Percentiles rank a stretch among this genome's conserved stretches.
These are phyloP conservation scores for Exophiala spinifera DNA, from an alignment of 2,329 filamentous ascomycete species.

Conservation along the genomic window DNA sequence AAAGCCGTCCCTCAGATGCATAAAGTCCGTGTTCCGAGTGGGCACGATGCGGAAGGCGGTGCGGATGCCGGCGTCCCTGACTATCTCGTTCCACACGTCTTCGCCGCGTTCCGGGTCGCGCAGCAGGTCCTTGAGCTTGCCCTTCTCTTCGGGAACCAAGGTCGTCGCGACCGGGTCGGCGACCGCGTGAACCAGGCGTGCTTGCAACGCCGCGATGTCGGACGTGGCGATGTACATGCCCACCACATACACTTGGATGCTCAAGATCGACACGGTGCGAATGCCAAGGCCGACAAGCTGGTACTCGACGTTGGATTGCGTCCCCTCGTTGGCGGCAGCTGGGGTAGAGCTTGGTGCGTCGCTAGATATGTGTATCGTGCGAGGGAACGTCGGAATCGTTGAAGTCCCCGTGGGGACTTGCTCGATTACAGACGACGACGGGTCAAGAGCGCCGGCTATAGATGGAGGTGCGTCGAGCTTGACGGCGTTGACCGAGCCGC, in stretches of 20 bases:
- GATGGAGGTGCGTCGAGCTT: conserved; percentile 43
- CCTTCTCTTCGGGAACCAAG: conserved; percentile 77
- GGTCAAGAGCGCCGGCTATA: conserved; percentile 34
- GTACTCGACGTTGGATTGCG: conserved; percentile 64
- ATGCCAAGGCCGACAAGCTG: conserved; percentile 84
- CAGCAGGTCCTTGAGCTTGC: conserved; percentile 64
- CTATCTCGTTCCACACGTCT: conserved; percentile 68
- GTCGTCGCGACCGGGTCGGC: conserved; percentile 65
- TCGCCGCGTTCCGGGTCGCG: conserved; percentile 68
- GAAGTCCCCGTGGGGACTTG: conserved; percentile 77
- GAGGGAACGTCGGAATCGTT: conserved; percentile 76
- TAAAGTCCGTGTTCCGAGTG: conserved; percentile 90
- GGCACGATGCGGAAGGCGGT: conserved; percentile 81
- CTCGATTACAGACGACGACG: conserved; percentile 58
- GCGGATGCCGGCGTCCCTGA: conserved; percentile 66
- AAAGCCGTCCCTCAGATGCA: conserved; percentile 86
- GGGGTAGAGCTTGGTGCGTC: conserved; percentile 38
- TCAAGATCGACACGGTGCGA: conserved; percentile 82
- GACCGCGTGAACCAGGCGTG: conserved; percentile 69
- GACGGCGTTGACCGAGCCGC: conserved; percentile 29
- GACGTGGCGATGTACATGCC: conserved; percentile 85
- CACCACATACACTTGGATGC: conserved; percentile 90
- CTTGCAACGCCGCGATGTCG: conserved; percentile 78
- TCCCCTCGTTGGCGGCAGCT: conserved; percentile 35
- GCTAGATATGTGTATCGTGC: conserved; percentile 62